A percentile compares a stretch with the other conserved stretches of the same genome.
These are phyloP conservation scores for Nephromyces sp. DNA, from an alignment of 169 alveolate species.

Conservation along the genomic window DNA sequence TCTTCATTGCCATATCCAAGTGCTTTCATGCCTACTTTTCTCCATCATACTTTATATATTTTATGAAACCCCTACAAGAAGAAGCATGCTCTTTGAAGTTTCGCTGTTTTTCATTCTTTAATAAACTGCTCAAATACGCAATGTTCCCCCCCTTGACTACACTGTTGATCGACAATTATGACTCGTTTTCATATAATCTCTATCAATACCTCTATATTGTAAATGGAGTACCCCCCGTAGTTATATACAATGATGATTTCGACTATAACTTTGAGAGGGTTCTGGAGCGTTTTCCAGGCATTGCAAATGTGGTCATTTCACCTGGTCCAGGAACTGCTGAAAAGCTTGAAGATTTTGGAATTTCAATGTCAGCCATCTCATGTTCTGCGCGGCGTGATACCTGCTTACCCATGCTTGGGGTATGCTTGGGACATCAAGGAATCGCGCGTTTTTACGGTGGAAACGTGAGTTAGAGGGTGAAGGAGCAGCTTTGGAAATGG, in stretches of 20 bases:
- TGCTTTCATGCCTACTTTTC: too few species aligned
- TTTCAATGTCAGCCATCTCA: neutral
- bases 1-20: too few species aligned
- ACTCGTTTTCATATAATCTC: slow-evolving; percentile 33
- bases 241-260: slow-evolving; percentile 17
- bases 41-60: too few species aligned
- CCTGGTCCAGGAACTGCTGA: slow-evolving; percentile 37
- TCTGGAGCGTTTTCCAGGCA: neutral
- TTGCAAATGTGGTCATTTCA: slow-evolving; percentile 18
- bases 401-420: slow-evolving; percentile 29
- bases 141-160: slow-evolving; percentile 1
- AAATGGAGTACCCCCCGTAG: slow-evolving; percentile 16
- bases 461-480: neutral
- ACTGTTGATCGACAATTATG: slow-evolving; percentile 30
- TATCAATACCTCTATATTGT: slow-evolving; percentile 6
- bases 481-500: neutral
- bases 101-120: too few species aligned
- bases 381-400: too few species aligned
- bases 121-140: too few species aligned
- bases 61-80: too few species aligned
- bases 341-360: slow-evolving; percentile 26
- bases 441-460: slow-evolving; percentile 24
- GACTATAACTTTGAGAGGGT: neutral
- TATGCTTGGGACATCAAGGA: slow-evolving; percentile 42
- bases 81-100: too few species aligned